These are phyloP conservation scores for Millerozyma miso DNA, from an alignment of 805 yeast species.

Conservation along the genomic window DNA sequence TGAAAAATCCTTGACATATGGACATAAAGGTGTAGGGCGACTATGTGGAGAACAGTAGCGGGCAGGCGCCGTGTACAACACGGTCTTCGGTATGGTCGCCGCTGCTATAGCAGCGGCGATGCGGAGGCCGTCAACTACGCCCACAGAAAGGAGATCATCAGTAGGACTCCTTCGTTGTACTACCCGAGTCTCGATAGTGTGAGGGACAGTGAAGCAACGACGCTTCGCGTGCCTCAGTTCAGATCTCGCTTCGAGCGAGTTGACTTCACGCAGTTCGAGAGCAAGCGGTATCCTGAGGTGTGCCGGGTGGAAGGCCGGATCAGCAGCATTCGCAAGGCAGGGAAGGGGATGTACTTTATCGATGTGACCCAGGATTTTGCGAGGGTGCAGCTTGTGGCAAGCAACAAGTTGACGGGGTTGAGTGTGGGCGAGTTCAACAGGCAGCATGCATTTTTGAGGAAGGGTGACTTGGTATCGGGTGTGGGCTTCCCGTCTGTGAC, in stretches of 20 bases:
- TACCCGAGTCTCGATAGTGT: slow-evolving; percentile 10
- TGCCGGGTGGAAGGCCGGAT: slow-evolving; percentile 52
- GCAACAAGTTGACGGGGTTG: slow-evolving; percentile 43
- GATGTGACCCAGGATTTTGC: slow-evolving; percentile 61
- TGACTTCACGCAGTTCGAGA: slow-evolving; percentile 8
- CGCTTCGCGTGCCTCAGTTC: slow-evolving; percentile 8
- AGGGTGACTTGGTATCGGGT: slow-evolving; percentile 70
- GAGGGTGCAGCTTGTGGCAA: slow-evolving; percentile 60
- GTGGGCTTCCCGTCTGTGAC: slow-evolving; percentile 73
- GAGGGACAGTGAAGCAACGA: slow-evolving; percentile 3
- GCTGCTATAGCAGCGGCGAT: neutral
- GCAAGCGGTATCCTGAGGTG: slow-evolving; percentile 5
- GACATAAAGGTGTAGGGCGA: neutral
- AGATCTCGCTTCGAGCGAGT: slow-evolving; percentile 4
- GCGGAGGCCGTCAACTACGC: slow-evolving; percentile 5
- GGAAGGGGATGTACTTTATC: slow-evolving; percentile 64
- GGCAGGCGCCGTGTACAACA: neutral
- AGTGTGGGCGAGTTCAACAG: slow-evolving; percentile 39
- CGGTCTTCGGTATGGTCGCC: neutral
- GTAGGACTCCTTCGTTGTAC: slow-evolving; percentile 2
- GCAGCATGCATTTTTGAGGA: slow-evolving; percentile 43
- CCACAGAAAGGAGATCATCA: slow-evolving; percentile 5
- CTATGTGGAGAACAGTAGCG: neutral
- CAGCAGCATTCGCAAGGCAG: slow-evolving; percentile 53
- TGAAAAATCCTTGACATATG: neutral